Conservation (phyloP, 2,329 filamentous ascomycete genomes). For the Elsinoe necatrix region DNA sequence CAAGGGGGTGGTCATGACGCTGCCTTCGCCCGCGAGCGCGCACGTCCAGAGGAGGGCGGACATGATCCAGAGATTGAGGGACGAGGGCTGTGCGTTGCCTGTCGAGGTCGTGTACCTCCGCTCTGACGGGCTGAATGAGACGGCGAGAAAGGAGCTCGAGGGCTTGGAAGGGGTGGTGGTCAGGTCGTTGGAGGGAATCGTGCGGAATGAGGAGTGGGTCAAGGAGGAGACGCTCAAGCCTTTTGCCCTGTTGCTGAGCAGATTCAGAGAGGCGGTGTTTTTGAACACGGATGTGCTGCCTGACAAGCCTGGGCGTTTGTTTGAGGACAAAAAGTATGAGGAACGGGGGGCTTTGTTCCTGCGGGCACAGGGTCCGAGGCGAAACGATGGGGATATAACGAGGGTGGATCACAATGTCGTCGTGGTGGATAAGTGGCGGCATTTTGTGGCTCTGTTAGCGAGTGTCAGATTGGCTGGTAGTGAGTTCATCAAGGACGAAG, state of each 20-base stretch:
- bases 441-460: not conserved
- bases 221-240: conserved; percentile 4
- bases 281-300: conserved; percentile 1
- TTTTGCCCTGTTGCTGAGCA: not conserved
- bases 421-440: not conserved
- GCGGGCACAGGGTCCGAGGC: conserved; percentile 1
- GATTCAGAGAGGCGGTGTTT: conserved; percentile 8
- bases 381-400: not conserved
- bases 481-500: conserved; percentile 8
- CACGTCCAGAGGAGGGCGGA: not conserved
- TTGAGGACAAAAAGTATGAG: not conserved
- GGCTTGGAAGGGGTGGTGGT: not conserved
- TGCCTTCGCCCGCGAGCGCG: not conserved
- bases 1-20: not conserved
- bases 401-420: conserved; percentile 6
- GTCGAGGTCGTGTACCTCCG: not conserved
- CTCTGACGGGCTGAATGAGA: not conserved
- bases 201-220: not conserved
- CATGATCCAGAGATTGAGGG: not conserved
- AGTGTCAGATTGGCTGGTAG: conserved; percentile 1
- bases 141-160: not conserved
- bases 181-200: not conserved
- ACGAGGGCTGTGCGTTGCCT: not conserved
- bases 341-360: not conserved
- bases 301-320: not conserved